Conservation (phyloP, 306 rosid species). For the Prunus mongolica region DNA sequence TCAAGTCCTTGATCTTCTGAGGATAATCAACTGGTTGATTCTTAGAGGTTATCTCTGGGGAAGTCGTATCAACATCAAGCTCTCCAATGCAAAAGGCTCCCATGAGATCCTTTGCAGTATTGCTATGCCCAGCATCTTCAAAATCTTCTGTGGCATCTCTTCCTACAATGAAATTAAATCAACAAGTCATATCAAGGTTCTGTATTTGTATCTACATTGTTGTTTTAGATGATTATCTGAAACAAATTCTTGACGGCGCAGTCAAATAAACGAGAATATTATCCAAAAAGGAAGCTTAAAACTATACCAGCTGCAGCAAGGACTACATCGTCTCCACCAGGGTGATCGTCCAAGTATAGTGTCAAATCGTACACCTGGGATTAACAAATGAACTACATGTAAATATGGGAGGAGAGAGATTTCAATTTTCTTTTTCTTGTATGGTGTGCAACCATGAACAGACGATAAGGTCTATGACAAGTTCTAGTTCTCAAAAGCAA, state of each 20-base stretch:
- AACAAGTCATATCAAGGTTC: conserved; percentile 19
- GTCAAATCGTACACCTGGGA: conserved; percentile 76
- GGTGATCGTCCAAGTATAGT: conserved; percentile 82
- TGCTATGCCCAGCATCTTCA: conserved; percentile 95
- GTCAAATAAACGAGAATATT: neutral
- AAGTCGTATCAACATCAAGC: conserved; percentile 60
- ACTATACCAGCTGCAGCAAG: conserved; percentile 63
- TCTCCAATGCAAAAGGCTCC: conserved; percentile 61
- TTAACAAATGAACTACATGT: neutral
- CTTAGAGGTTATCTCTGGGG: conserved; percentile 30
- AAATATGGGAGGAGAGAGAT: neutral
- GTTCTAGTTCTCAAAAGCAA: neutral
- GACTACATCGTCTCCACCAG: conserved; percentile 88
- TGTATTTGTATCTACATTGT: neutral
- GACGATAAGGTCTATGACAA: neutral
- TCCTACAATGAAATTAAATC: conserved; percentile 39
- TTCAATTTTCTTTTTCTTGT: neutral
- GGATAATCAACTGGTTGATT: conserved; percentile 19
- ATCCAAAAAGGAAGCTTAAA: conserved; percentile 12
- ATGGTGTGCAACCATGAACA: neutral
- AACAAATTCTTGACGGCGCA: conserved; percentile 2
- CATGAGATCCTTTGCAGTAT: conserved; percentile 66
- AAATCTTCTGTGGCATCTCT: conserved; percentile 85
- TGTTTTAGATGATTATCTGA: conserved; percentile 6
- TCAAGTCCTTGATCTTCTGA: conserved; percentile 34